These are phyloP conservation scores for Linnemannia zychae DNA, from an alignment of 192 early-diverging fungal species.

Conservation along the genomic window DNA sequence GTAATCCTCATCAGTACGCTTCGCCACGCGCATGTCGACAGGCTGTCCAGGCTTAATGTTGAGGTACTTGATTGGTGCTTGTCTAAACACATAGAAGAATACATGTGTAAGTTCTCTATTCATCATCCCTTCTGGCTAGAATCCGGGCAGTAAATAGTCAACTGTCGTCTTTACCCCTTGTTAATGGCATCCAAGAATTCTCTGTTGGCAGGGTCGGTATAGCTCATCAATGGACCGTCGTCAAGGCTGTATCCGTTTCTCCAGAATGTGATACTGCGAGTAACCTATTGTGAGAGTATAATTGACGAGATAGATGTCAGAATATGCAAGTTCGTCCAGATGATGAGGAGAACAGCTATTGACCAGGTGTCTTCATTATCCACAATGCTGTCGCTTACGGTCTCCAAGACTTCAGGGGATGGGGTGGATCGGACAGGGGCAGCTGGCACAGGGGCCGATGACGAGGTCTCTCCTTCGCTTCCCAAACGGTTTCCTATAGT, in stretches of 20 bases:
- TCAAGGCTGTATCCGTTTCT: slow-evolving; percentile 96
- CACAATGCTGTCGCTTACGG: slow-evolving; percentile 13
- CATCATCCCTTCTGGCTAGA: no score
- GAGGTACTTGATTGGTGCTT: slow-evolving; percentile 88
- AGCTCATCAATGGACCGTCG: slow-evolving; percentile 89
- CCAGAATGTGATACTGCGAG: slow-evolving; percentile 93
- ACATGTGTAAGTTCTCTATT: not conserved
- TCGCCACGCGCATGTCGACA: slow-evolving; percentile 89
- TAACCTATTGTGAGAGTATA: slow-evolving; percentile 53
- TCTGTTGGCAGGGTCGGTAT: slow-evolving; percentile 90
- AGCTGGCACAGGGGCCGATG: slow-evolving; percentile 12
- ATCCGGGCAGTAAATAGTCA: not conserved
- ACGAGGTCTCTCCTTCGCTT: slow-evolving; percentile 66
- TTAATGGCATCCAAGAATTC: slow-evolving; percentile 90
- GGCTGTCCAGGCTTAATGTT: slow-evolving; percentile 91
- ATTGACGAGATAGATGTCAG: not conserved
- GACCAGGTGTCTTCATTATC: not conserved
- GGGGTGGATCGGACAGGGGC: slow-evolving; percentile 31
- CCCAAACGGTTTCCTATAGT: slow-evolving; percentile 61
- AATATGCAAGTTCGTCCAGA: not conserved
- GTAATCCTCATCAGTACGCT: slow-evolving; percentile 90
- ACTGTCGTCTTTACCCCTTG: slow-evolving; percentile 71
- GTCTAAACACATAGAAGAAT: slow-evolving; percentile 59
- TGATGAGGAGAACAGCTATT: slow-evolving; percentile 15
- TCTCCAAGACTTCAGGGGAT: slow-evolving; percentile 33